These are phyloP conservation scores for Marchantia polymorpha DNA, from an alignment of 225 moss, liverwort and hornwort species.

Conservation along the genomic window DNA sequence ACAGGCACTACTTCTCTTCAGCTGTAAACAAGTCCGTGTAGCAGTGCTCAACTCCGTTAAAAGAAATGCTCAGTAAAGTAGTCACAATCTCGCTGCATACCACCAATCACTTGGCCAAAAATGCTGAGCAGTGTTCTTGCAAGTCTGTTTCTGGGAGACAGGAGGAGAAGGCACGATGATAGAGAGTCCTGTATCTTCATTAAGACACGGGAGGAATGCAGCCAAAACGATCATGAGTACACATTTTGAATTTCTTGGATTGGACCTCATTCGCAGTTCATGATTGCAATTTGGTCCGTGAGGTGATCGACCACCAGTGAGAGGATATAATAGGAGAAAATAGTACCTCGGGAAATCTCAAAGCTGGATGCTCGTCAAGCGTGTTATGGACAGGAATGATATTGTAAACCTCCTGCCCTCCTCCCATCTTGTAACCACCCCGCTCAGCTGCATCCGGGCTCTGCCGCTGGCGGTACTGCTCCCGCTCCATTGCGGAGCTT, in stretches of 20 bases:
- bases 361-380: conserved; percentile 56
- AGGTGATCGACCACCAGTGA: not conserved
- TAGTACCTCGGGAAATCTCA: conserved; percentile 64
- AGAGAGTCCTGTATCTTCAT: not conserved
- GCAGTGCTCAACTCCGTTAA: not conserved
- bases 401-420: conserved; percentile 53
- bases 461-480: not conserved
- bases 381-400: conserved; percentile 81
- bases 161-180: not conserved
- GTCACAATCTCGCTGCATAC: not conserved
- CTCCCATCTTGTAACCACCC: conserved; percentile 1
- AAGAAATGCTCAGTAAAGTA: not conserved
- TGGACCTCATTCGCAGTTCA: no score
- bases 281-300: not conserved
- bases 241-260: not conserved
- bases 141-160: not conserved
- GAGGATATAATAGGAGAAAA: not conserved
- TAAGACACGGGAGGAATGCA: not conserved
- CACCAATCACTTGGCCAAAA: not conserved
- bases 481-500: conserved; percentile 1
- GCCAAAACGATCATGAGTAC: not conserved
- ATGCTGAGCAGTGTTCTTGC: not conserved
- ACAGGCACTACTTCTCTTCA: not conserved
- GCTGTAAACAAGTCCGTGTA: not conserved
- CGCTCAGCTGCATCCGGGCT: conserved; percentile 18